Evolutionary conservation across 1,284 basidiomycete species (phyloP), one percentile per base, ranked within the genome.

Genomic region (Cryptococcus maquisensis): DNA sequence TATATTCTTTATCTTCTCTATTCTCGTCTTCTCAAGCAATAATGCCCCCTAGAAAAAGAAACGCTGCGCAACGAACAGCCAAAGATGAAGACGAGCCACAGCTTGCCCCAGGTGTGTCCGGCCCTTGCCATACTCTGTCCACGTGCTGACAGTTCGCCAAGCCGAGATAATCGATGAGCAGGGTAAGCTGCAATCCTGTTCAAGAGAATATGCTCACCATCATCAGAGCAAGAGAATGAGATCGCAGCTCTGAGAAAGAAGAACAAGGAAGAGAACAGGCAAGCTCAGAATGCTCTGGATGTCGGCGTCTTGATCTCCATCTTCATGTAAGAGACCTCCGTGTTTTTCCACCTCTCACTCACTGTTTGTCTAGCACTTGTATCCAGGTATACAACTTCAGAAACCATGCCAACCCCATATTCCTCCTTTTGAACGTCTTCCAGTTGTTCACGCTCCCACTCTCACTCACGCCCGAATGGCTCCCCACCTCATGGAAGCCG

Each of bases 141-240:
- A n/a, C 28, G 37, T n/a, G 42, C 50, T 51, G 42, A 51, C 23
- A 15, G 7, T 15, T 21, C 40, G 8, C 15, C 3, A 15, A 52
- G 51, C 20, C 23, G 51, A 52, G 18, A 52, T 52, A 4, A 41
- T 49, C 21, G 57, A 61, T 54, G 51, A 63, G 32, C 60, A 70
- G 47, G 63, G 66, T 67, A 12, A 49, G 58, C 24, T 28, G 16
- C 39, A 26, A 24, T 13, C 23, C n/a, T 7, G 26, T 7, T 37
- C 40, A 21, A 13, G 16, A n/a, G 16, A 26, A n/a, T n/a, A 15
- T 7, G 20, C 44, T 52, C 13, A 52, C 39, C 1, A 23, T 26
- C 15, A 15, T 10, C 51, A 72, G 71, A 68, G 46, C 72, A 74
- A 56, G 69, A 71, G 8, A 53, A 57, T 7, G 65, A 69, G 59